Percentiles rank a stretch among this genome's conserved stretches.
Evolutionary conservation across 257 asterid species (phyloP).

Genomic region (Solanum chmielewskii): DNA sequence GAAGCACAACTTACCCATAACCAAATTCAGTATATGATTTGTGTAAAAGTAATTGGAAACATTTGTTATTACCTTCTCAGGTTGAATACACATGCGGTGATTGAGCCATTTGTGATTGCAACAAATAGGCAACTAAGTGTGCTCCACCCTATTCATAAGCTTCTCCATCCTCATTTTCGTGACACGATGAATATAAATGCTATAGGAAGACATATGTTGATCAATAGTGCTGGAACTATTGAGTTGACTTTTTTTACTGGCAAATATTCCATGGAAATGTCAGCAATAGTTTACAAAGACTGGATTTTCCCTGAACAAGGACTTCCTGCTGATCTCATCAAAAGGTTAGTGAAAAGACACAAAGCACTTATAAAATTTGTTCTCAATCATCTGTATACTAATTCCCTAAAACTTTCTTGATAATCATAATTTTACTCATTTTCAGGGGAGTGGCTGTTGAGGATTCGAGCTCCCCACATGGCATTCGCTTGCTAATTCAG

Average conservation of each 20-base stretch:
- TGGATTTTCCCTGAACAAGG: conserved; percentile 27
- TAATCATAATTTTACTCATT: not conserved
- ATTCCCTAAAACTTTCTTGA: not conserved
- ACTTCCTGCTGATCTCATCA: conserved; percentile 24
- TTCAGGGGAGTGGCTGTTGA: conserved; percentile 58
- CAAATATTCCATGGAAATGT: conserved; percentile 19
- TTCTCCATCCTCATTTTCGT: conserved; percentile 19
- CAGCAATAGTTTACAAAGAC: conserved; percentile 9
- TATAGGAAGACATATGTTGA: conserved; percentile 11
- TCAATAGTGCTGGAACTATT: conserved; percentile 11
- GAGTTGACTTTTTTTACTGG: conserved; percentile 7
- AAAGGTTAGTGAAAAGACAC: conserved; percentile 9
- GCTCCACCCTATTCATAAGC: conserved; percentile 23
- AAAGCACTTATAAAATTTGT: not conserved
- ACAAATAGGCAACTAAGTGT: conserved; percentile 18
- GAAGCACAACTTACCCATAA: not conserved
- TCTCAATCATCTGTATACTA: not conserved
- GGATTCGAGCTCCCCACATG: conserved; percentile 40
- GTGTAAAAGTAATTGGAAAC: not conserved
- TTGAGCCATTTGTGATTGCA: conserved; percentile 24
- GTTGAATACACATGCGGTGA: conserved; percentile 29
- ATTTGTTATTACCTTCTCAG: conserved; percentile 11
- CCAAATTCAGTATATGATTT: not conserved
- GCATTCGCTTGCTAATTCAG: conserved; percentile 53
- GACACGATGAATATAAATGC: conserved; percentile 26